Conservation (phyloP, 129 eudicot species). For the Centella asiatica region DNA sequence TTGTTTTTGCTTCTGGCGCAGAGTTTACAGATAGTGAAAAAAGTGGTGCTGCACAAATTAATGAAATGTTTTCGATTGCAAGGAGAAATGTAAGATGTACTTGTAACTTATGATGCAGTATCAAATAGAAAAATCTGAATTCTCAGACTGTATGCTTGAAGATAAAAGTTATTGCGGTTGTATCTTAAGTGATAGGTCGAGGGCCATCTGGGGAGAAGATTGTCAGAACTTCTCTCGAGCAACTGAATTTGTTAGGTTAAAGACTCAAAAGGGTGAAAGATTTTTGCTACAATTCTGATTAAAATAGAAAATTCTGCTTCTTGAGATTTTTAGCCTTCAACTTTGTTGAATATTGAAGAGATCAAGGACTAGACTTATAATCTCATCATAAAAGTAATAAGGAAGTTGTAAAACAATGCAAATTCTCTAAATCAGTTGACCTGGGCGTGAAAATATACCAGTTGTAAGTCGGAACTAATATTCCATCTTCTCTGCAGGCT, state of each 20-base stretch:
- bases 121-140: not conserved
- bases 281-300: too few species aligned
- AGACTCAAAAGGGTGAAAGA: not conserved
- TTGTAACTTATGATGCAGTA: not conserved
- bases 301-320: slow-evolving; percentile 3
- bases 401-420: not conserved
- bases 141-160: slow-evolving; percentile 6
- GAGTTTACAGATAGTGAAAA: slow-evolving; percentile 94
- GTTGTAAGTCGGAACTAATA: not conserved
- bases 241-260: not conserved
- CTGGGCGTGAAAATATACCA: not conserved
- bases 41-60: slow-evolving; percentile 86
- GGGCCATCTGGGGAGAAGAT: not conserved
- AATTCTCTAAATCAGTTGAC: not conserved
- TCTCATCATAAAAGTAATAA: not conserved
- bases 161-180: not conserved
- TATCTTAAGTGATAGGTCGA: not conserved
- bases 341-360: not conserved
- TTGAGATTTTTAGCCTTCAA: not conserved
- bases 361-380: slow-evolving; percentile 4
- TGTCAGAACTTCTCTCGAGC: not conserved
- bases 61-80: slow-evolving; percentile 73
- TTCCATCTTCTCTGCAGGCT: slow-evolving; percentile 42
- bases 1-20: slow-evolving; percentile 95
- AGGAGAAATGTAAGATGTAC: slow-evolving; percentile 60